These are phyloP conservation scores for Rhododendron kiyosumense DNA, from an alignment of 148 eudicot genomes.

Conservation along the genomic window DNA sequence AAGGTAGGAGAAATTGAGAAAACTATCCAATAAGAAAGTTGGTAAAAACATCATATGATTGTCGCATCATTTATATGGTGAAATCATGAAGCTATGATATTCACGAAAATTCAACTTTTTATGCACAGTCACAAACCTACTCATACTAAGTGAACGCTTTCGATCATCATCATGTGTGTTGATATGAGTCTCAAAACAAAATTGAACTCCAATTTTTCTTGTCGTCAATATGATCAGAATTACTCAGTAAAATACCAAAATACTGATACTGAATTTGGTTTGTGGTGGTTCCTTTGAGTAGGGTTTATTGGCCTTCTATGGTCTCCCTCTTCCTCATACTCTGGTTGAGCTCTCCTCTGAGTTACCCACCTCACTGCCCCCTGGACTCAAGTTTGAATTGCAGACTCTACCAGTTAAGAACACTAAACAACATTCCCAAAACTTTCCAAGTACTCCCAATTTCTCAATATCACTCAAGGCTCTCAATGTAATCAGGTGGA, in stretches of 20 bases:
- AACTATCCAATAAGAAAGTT: neutral
- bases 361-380: constrained; percentile 35
- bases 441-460: neutral
- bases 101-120: neutral
- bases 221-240: neutral
- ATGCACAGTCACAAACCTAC: neutral
- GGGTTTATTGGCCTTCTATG: constrained; percentile 84
- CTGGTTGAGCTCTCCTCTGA: constrained; percentile 43
- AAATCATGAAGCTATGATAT: neutral
- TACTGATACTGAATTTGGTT: neutral
- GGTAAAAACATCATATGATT: neutral
- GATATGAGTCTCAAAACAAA: neutral
- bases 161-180: neutral
- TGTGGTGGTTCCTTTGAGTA: constrained; percentile 20
- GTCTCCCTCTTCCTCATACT: constrained; percentile 66
- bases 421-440: neutral
- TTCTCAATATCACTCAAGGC: neutral
- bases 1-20: neutral
- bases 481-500: constrained; percentile 51
- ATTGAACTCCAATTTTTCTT: neutral
- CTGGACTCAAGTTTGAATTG: constrained; percentile 75
- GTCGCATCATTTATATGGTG: neutral
- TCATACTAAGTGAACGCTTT: neutral
- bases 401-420: constrained; percentile 75
- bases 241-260: neutral